Evolutionary conservation across 225 moss, liverwort and hornwort genomes (phyloP).

Genomic region (Marchantia polymorpha): DNA sequence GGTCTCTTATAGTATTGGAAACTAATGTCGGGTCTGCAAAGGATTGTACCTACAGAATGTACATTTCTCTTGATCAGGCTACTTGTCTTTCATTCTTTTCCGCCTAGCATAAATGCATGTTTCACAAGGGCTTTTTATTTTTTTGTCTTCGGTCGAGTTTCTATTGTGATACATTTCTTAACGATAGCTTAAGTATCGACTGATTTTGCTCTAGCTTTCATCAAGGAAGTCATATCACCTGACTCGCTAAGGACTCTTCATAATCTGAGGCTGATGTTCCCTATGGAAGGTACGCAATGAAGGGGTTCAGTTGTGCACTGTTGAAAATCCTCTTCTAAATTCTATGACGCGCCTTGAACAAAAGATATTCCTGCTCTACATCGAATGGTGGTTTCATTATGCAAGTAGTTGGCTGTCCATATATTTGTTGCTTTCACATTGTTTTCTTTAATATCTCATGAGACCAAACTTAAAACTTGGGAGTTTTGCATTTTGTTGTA

Average conservation of each 20-base stretch:
- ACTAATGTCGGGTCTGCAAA: no score
- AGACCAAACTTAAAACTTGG: neutral
- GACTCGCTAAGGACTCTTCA: neutral
- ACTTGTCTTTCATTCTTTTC: no score
- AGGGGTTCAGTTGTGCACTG: constrained; percentile 89
- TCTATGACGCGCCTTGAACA: constrained; percentile 66
- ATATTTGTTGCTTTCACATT: no score
- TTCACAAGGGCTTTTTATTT: neutral
- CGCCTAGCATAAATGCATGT: no score
- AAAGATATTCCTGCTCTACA: constrained; percentile 45
- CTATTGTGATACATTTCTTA: neutral
- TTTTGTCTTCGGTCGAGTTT: neutral
- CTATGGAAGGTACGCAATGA: constrained; percentile 39
- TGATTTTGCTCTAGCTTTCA: neutral
- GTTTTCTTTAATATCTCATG: no score
- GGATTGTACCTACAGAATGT: no score
- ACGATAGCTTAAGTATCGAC: neutral
- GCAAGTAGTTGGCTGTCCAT: no score
- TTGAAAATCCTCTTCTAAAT: constrained; percentile 85
- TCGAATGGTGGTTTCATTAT: neutral
- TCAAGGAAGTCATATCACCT: neutral
- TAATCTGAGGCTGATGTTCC: constrained; percentile 21
- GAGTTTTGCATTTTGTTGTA: neutral
- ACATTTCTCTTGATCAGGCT: no score
- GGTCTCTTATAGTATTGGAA: no score